Evolutionary conservation across 257 asterid species (phyloP).

Genomic region (Solanum chmielewskii): DNA sequence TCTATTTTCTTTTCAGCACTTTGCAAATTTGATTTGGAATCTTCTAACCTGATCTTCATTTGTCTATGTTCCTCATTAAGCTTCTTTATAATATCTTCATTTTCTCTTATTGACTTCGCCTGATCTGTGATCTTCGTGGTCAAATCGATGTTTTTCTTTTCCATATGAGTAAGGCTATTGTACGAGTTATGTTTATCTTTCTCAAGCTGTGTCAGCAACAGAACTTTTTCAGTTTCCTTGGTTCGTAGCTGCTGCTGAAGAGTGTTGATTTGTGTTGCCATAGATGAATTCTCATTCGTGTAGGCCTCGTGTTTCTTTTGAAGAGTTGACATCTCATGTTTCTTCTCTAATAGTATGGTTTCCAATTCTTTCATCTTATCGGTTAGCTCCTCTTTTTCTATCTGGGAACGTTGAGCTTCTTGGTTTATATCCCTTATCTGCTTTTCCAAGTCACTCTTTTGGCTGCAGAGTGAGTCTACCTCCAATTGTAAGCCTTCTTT

Average conservation of each 20-base stretch:
- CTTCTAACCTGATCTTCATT: neutral
- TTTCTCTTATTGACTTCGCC: slow-evolving; percentile 4
- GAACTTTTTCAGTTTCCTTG: slow-evolving; percentile 8
- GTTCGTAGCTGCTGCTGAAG: slow-evolving; percentile 15
- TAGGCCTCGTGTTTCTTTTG: neutral
- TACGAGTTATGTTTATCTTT: slow-evolving; percentile 14
- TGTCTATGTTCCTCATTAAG: slow-evolving; percentile 18
- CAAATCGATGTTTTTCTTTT: slow-evolving; percentile 29
- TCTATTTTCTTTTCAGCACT: slow-evolving; percentile 48
- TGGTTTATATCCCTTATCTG: slow-evolving; percentile 10
- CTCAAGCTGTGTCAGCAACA: slow-evolving; percentile 15
- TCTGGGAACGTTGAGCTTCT: slow-evolving; percentile 10
- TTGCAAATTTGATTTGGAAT: slow-evolving; percentile 29
- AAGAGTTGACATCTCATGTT: slow-evolving; percentile 13
- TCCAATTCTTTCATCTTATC: slow-evolving; percentile 15
- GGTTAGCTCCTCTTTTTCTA: slow-evolving; percentile 33
- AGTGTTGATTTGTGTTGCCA: neutral
- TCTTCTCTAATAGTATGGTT: slow-evolving; percentile 17
- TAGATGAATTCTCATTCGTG: neutral
- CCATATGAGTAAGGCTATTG: slow-evolving; percentile 11
- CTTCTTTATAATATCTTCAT: neutral
- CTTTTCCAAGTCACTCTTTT: slow-evolving; percentile 32
- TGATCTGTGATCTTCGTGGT: slow-evolving; percentile 21
- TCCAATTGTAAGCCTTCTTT: slow-evolving; percentile 10
- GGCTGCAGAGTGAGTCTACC: slow-evolving; percentile 19